Base-by-base conservation (phyloP, 2,329 filamentous ascomycete genomes). In the Lecanicillium sp. region DNA sequence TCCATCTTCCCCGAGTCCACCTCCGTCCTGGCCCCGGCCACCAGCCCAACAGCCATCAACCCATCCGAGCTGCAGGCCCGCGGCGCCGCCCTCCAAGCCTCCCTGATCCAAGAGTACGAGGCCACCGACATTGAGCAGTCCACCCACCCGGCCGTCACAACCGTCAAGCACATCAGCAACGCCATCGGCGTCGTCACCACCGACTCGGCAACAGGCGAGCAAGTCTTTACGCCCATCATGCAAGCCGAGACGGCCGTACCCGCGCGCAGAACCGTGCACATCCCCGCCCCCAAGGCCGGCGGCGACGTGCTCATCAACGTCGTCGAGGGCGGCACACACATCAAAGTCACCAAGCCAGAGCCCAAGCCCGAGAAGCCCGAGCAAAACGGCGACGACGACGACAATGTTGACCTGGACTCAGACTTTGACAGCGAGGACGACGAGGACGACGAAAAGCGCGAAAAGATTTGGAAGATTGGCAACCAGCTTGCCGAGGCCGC, bases 71-170 rank as follows among this genome's bases (percentile, higher is more conserved):
- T 95, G 40, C 72, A 83, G 53, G 84, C 85, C 46, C 81, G 92
- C 47, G 92, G 92, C 56, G 92, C 92, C 44, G 90, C 92, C 22
- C 87, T 98, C 52, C 92, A 98, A 67, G 92, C 92, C 28, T 94
- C 83, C 44, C 71, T 98, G 47, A 87, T 98, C 60, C 81, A 89
- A 62, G 90, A 95, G 63, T 98, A 94, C 63, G 92, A 98, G 53
- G 74, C 79, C 50, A 81, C 87, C 49, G 90, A 96, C 58, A 94
- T 98, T 51, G 85, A 94, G 59, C 89, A 95, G 72, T 94, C 86
- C 46, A 94, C 88, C 34, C 90, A 98, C 70, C 83, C 92, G 37
- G 86, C 88, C 57, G 88, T 98, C 47, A 95, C 90, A 25, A 90
- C 89, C 13, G 88, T 94, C 37, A 87, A 88, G 52, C 92, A 98